These are phyloP conservation scores for Parietaria judaica DNA, from an alignment of 306 rosid species.

Conservation along the genomic window DNA sequence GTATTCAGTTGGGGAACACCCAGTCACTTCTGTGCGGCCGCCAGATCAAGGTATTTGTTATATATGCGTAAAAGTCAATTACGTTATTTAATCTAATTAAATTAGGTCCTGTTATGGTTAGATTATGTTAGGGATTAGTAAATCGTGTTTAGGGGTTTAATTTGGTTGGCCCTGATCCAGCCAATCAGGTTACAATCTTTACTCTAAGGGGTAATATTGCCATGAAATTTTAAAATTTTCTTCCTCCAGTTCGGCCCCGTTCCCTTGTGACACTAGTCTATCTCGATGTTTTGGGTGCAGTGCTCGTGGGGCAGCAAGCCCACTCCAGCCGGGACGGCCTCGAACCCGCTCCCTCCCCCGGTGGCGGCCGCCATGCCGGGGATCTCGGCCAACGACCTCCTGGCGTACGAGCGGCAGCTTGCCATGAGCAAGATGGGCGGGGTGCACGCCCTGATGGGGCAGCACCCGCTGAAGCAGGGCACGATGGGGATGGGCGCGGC, in stretches of 20 bases:
- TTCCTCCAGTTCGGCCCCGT: too few relatives aligned
- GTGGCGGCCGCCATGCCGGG: conserved; percentile 57
- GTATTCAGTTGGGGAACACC: conserved; percentile 86
- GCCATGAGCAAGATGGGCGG: conserved; percentile 96
- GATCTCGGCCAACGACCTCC: conserved; percentile 56
- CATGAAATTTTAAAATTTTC: too few relatives aligned
- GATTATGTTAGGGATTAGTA: background rate
- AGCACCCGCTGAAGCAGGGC: conserved; percentile 79
- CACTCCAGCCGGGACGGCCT: conserved; percentile 86
- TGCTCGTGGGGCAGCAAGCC: conserved; percentile 99
- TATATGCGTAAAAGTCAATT: background rate
- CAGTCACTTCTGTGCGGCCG: conserved; percentile 68
- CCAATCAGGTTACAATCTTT: too few relatives aligned
- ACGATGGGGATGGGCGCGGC: conserved; percentile 59
- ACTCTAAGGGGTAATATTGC: too few relatives aligned
- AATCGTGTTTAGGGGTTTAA: background rate
- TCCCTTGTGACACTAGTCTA: too few relatives aligned
- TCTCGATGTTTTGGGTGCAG: conserved; percentile 25
- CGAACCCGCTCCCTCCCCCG: conserved; percentile 97
- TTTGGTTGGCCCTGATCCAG: too few relatives aligned
- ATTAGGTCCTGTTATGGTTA: too few relatives aligned
- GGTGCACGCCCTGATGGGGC: conserved; percentile 65
- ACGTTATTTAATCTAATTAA: too few relatives aligned
- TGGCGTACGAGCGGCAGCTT: conserved; percentile 74
- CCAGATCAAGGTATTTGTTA: conserved; percentile 62